Evolutionary conservation across 1,284 basidiomycete genomes (phyloP).

Genomic region (Inonotus obliquus): DNA sequence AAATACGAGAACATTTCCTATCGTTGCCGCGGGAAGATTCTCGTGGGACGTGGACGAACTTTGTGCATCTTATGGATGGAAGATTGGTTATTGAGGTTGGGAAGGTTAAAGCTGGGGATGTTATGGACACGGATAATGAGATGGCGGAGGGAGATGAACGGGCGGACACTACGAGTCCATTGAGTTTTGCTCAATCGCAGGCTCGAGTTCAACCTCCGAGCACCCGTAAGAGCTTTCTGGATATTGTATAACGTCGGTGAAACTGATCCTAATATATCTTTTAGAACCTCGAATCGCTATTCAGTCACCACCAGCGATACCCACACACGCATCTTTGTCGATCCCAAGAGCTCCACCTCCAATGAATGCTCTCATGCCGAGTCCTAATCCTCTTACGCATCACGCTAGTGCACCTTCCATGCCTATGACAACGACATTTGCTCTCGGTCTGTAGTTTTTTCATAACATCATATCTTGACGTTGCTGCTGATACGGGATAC

Average conservation of each 20-base stretch:
- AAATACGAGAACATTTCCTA: constrained; percentile 14
- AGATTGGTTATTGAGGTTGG: constrained; percentile 15
- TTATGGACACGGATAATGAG: background rate
- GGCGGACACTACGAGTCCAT: background rate
- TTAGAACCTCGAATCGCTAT: background rate
- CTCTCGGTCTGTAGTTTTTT: background rate
- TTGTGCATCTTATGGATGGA: constrained; percentile 19
- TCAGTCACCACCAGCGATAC: background rate
- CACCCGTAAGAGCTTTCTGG: background rate
- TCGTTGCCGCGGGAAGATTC: constrained; percentile 9
- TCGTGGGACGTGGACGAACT: constrained; percentile 12
- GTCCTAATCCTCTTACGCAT: constrained; percentile 4
- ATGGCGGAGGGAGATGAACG: constrained; percentile 11
- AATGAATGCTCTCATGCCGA: background rate
- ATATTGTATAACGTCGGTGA: background rate
- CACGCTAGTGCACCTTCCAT: constrained; percentile 7
- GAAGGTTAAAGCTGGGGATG: constrained; percentile 2
- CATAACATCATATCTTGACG: background rate
- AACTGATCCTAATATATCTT: background rate
- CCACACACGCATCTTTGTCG: background rate
- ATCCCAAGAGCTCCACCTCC: background rate
- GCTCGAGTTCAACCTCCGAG: background rate
- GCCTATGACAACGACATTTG: constrained; percentile 2
- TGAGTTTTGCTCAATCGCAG: constrained; percentile 2
- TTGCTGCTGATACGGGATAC: background rate